Conservation (phyloP, 352 stramenopile species). For the Pythium coloratum region DNA sequence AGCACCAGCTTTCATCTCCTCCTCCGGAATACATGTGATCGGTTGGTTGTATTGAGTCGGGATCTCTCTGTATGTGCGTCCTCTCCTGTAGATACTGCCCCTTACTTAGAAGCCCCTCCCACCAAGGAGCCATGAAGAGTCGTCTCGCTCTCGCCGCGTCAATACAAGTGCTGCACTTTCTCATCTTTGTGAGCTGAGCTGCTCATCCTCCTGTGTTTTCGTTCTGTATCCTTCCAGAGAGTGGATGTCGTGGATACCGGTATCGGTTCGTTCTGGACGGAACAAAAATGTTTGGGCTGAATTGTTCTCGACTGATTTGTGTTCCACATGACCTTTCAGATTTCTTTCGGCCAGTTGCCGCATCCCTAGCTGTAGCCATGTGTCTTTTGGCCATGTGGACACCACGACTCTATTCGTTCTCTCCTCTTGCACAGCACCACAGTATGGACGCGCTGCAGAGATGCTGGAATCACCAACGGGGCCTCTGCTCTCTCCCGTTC, state of each 20-base stretch:
- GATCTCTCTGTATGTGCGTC: background rate
- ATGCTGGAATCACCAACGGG: background rate
- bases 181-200: background rate
- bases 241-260: background rate
- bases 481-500: background rate
- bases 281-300: background rate
- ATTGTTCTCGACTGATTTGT: conserved; percentile 4
- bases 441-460: background rate
- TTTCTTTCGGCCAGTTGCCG: background rate
- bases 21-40: conserved; percentile 53
- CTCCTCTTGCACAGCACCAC: background rate
- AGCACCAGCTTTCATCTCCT: conserved; percentile 67
- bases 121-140: background rate
- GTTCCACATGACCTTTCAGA: background rate
- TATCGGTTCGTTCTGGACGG: background rate
- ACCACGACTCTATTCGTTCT: background rate
- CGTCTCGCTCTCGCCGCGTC: too few species aligned
- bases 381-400: background rate
- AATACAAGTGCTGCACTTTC: too few species aligned
- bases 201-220: background rate
- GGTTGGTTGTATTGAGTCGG: background rate
- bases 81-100: conserved; percentile 3
- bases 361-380: background rate
- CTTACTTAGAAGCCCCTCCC: conserved; percentile 1
- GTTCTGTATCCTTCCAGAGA: too few species aligned